Percentiles rank a stretch among this genome's conserved stretches.
Conservation (phyloP, 2,329 filamentous ascomycete genomes). For the Madurella mycetomatis region DNA sequence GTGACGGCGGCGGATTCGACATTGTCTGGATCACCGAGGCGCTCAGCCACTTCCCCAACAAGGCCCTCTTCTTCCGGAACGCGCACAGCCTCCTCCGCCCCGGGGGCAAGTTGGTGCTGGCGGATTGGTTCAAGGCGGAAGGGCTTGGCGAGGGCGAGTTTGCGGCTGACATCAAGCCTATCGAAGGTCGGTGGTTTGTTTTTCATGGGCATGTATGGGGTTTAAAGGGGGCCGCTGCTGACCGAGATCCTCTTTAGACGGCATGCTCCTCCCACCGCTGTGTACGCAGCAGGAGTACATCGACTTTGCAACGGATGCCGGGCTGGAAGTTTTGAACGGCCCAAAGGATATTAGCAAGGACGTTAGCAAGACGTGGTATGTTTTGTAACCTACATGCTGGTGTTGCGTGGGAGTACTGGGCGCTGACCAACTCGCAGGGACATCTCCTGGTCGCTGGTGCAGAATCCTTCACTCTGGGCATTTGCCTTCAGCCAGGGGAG, state of each 20-base stretch:
- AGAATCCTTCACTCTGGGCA: conserved; percentile 57
- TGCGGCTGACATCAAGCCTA: conserved; percentile 52
- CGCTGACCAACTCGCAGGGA: conserved; percentile 43
- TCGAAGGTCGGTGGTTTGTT: conserved; percentile 42
- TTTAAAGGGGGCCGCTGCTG: neutral
- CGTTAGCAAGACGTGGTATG: conserved; percentile 57
- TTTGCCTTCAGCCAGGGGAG: conserved; percentile 57
- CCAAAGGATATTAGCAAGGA: conserved; percentile 55
- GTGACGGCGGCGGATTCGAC: conserved; percentile 42
- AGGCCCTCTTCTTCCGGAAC: conserved; percentile 54
- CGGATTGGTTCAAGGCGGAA: conserved; percentile 59
- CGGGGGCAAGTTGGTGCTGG: conserved; percentile 51
- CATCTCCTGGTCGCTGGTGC: conserved; percentile 57
- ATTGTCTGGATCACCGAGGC: conserved; percentile 60
- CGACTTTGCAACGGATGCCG: conserved; percentile 43
- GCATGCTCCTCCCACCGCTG: conserved; percentile 56
- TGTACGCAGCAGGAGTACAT: conserved; percentile 52
- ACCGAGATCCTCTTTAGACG: conserved; percentile 36
- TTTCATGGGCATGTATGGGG: neutral
- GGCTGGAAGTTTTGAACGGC: conserved; percentile 39
- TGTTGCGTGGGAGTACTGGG: neutral
- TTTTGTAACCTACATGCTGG: conserved; percentile 5
- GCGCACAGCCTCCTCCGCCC: conserved; percentile 43
- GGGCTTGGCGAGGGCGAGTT: conserved; percentile 41
- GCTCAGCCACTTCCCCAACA: conserved; percentile 56